Evolutionary conservation across 148 eudicot genomes (phyloP).

Genomic region (Rhododendron vialii): DNA sequence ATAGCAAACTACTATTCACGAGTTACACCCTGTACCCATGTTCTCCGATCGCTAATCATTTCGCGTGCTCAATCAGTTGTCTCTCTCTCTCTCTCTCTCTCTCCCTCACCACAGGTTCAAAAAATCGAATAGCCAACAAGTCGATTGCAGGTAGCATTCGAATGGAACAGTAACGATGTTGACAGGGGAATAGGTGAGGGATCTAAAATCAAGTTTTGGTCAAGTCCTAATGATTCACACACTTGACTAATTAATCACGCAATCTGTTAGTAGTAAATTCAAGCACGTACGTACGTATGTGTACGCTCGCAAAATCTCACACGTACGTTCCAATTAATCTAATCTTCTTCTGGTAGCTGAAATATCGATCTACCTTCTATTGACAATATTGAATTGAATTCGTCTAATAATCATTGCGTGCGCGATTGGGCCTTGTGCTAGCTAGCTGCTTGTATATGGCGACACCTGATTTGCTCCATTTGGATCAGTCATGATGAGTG

Average conservation of each 20-base stretch:
- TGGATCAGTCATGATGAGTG: background rate
- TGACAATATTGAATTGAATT: background rate
- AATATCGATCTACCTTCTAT: background rate
- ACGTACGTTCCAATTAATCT: background rate
- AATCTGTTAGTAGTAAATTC: conserved; percentile 4
- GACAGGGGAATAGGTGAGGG: background rate
- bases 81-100: background rate
- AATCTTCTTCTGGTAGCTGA: background rate
- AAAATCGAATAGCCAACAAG: background rate
- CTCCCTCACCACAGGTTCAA: background rate
- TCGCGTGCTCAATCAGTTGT: background rate
- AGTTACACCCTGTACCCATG: no score
- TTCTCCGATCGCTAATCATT: background rate
- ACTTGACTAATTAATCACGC: conserved; percentile 9
- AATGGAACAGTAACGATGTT: background rate
- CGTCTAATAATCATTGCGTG: background rate
- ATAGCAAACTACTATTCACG: no score
- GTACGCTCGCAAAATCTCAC: background rate
- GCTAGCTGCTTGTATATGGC: background rate
- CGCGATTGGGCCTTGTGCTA: no score
- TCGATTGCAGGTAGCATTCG: background rate
- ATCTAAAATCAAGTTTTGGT: background rate
- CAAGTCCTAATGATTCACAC: background rate
- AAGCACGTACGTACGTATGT: background rate
- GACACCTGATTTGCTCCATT: background rate